Evolutionary conservation across 441 rosid genomes (phyloP).

Genomic region (Syzygium malaccense): DNA sequence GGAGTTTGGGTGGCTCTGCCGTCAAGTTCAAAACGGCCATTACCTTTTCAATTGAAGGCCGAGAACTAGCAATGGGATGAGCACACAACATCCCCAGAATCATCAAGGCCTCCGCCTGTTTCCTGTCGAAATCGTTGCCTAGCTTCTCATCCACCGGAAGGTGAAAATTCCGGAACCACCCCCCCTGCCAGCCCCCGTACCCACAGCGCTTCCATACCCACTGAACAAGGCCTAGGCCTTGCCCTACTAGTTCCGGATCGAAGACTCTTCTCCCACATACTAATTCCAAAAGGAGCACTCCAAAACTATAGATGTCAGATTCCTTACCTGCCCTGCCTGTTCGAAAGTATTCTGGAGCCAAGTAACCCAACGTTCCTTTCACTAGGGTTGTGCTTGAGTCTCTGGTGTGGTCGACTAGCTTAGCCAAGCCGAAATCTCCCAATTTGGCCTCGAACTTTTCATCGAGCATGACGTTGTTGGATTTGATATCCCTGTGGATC

Average conservation of each 20-base stretch:
- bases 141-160: too few species aligned
- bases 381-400: rapidly evolving
- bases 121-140: too few species aligned
- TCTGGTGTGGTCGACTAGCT: background rate
- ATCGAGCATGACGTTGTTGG: rapidly evolving
- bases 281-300: background rate
- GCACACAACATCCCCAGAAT: too few species aligned
- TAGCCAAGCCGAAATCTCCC: background rate
- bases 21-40: too few species aligned
- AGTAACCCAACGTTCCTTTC: rapidly evolving
- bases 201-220: background rate
- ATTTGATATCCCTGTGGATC: background rate
- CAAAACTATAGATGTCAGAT: background rate
- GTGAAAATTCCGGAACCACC: too few species aligned
- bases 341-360: rapidly evolving
- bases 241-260: background rate
- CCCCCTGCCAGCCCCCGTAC: background rate
- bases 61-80: too few species aligned
- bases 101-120: too few species aligned
- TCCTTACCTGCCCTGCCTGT: background rate
- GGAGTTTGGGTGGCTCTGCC: too few species aligned
- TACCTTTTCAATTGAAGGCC: too few species aligned
- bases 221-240: background rate
- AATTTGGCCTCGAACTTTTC: background rate
- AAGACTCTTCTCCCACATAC: rapidly evolving